Percentiles rank a stretch among this genome's conserved stretches.
phyloP scores from a whole-genome alignment of 2,329 filamentous ascomycete species.

The Claviceps fusiformis region DNA sequence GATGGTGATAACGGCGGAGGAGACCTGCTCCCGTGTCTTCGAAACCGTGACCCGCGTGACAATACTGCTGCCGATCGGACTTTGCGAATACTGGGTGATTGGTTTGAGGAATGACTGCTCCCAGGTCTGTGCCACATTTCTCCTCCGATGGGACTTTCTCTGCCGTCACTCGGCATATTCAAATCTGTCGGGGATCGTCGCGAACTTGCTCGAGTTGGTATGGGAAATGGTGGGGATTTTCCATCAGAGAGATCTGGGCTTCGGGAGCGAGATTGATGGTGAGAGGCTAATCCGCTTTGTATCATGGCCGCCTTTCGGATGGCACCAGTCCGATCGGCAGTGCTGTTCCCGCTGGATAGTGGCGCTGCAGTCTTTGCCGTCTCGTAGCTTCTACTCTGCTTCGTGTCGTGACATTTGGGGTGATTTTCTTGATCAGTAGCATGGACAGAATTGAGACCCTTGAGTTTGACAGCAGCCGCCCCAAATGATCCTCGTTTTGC shows the following conservation, averaged over 20 bases:
- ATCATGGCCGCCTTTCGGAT: constrained; percentile 73
- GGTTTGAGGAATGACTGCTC: constrained; percentile 35
- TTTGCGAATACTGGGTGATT: constrained; percentile 58
- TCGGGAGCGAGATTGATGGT: constrained; percentile 46
- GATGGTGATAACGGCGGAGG: constrained; percentile 54
- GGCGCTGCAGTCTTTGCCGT: constrained; percentile 21
- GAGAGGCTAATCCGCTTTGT: constrained; percentile 60
- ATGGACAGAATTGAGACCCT: no score
- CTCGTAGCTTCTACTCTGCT: constrained; percentile 23
- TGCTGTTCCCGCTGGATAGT: constrained; percentile 22
- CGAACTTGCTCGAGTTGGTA: constrained; percentile 80
- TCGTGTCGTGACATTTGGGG: constrained; percentile 13
- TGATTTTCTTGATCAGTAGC: no score
- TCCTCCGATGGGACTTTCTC: constrained; percentile 58
- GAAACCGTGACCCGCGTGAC: constrained; percentile 37
- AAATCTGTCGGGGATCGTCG: constrained; percentile 53
- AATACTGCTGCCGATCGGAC: constrained; percentile 71
- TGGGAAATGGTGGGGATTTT: constrained; percentile 71
- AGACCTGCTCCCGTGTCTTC: constrained; percentile 42
- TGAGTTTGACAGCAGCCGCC: constrained; percentile 28
- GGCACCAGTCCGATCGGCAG: constrained; percentile 31
- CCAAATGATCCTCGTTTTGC: constrained; percentile 29
- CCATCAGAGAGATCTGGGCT: constrained; percentile 52
- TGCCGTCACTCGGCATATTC: constrained; percentile 57
- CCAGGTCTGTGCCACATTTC: constrained; percentile 43